These are phyloP conservation scores for Torulaspora microellipsoides DNA, from an alignment of 805 yeast species.

Conservation along the genomic window DNA sequence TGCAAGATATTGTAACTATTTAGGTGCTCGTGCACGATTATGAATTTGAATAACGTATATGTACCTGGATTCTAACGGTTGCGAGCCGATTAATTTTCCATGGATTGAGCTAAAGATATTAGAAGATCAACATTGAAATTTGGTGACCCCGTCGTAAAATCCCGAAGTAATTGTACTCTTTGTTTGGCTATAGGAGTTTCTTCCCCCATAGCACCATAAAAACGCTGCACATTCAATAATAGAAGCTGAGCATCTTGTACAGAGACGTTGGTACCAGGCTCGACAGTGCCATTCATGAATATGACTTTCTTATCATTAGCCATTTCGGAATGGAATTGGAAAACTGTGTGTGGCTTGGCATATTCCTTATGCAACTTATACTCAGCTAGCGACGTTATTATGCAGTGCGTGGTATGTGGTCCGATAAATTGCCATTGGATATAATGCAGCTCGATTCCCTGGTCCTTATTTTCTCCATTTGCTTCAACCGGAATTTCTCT, in stretches of 20 bases:
- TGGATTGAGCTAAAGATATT: slow-evolving; percentile 66
- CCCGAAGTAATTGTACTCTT: slow-evolving; percentile 54
- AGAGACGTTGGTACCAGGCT: slow-evolving; percentile 61
- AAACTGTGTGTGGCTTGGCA: slow-evolving; percentile 92
- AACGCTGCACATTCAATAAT: slow-evolving; percentile 70
- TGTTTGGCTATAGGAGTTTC: slow-evolving; percentile 41
- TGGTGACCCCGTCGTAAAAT: slow-evolving; percentile 65
- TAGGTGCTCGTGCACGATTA: too few species aligned
- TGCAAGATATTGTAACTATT: too few species aligned
- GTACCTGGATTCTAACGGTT: too few species aligned
- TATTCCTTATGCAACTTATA: slow-evolving; percentile 84
- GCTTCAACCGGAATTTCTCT: slow-evolving; percentile 43
- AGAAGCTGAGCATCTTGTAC: slow-evolving; percentile 75
- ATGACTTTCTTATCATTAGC: slow-evolving; percentile 54
- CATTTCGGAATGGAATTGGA: slow-evolving; percentile 81
- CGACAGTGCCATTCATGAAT: slow-evolving; percentile 83
- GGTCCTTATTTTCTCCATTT: slow-evolving; percentile 36
- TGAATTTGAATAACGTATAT: too few species aligned
- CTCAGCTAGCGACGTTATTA: slow-evolving; percentile 88
- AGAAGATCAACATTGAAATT: slow-evolving; percentile 64
- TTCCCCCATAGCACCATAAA: slow-evolving; percentile 64
- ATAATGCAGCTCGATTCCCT: slow-evolving; percentile 76
- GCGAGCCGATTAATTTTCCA: slow-evolving; percentile 40
- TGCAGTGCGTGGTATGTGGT: slow-evolving; percentile 75
- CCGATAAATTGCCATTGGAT: slow-evolving; percentile 93